These are phyloP conservation scores for Lodderomyces parapsilosis DNA, from an alignment of 1,139 yeast species.

Conservation along the genomic window DNA sequence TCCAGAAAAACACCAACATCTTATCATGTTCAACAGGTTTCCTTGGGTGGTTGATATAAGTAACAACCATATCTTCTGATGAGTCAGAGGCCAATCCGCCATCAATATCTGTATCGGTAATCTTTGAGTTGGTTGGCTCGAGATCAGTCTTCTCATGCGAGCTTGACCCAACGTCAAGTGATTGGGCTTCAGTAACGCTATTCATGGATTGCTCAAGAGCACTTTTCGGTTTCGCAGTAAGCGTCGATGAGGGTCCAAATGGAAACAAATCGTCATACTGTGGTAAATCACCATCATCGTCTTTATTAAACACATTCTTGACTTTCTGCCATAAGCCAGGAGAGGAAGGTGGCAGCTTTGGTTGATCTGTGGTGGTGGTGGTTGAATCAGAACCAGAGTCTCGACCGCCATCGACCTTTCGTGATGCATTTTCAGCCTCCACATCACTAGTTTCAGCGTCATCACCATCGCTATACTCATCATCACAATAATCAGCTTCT, in stretches of 20 bases:
- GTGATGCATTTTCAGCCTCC: neutral
- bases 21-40: constrained; percentile 78
- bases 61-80: constrained; percentile 51
- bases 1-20: constrained; percentile 87
- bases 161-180: neutral
- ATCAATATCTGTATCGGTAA: constrained; percentile 7
- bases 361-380: neutral
- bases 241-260: constrained; percentile 40
- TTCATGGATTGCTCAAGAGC: constrained; percentile 35
- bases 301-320: constrained; percentile 53
- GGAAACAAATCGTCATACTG: constrained; percentile 86
- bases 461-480: constrained; percentile 12
- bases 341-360: constrained; percentile 8
- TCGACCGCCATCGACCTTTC: neutral
- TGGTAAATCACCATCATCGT: constrained; percentile 48
- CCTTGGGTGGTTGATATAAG: constrained; percentile 56
- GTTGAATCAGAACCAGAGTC: neutral
- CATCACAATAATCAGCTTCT: constrained; percentile 28
- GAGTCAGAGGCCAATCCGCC: constrained; percentile 45
- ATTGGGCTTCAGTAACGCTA: constrained; percentile 9
- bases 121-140: neutral
- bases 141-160: neutral
- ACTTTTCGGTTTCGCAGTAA: constrained; percentile 34
- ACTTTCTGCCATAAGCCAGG: constrained; percentile 61
- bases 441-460: constrained; percentile 2